Evolutionary conservation across 1,284 basidiomycete species (phyloP), one percentile per base, ranked within the genome.

Genomic region (Boletus mariae): DNA sequence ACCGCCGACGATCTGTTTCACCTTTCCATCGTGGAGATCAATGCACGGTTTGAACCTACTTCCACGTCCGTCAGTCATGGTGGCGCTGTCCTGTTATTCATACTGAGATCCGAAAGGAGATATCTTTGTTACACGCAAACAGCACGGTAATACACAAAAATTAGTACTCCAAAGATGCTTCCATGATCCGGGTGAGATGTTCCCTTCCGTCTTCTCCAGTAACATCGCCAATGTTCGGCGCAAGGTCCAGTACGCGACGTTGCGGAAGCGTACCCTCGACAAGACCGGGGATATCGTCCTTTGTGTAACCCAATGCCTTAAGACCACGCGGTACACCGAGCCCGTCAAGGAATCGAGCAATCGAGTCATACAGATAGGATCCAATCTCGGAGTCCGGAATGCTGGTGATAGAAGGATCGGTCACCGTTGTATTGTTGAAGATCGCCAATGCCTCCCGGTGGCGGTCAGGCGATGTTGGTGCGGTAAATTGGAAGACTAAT

Each of bases 1-100:
- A 2, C 94, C 94, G 28, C 97, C 97, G 10, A 99, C 94, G 56
- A 99, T 99, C 74, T 99, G 97, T 73, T 99, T 99, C 53, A 99
- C 97, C 63, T 92, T 77, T 10, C 94, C 94, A 57, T 87, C 82
- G 73, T 99, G 97, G 26, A 99, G 80, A 72, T 99, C 97, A 64
- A 99, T 98, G 71, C 97, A 99, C 11, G 97, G 97, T 52, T 90
- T 81, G 75, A 99, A 99, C 47, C 80, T 61, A 45, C 61, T 68
- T 50, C 55, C 58, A 15, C 53, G 59, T 49, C 35, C 58, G 47
- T 55, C 40, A 45, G 53, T 44, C 67, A 65, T 67, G n/a, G 34
- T 11, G 46, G 45, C 44, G 35, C 20, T 20, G 20, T 2, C 20
- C 20, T 20, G 20, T 20, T 20, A 0, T 28, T 29, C 13, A 13